Conservation (phyloP, 257 asterid species). For the Solanum chiquidenum region DNA sequence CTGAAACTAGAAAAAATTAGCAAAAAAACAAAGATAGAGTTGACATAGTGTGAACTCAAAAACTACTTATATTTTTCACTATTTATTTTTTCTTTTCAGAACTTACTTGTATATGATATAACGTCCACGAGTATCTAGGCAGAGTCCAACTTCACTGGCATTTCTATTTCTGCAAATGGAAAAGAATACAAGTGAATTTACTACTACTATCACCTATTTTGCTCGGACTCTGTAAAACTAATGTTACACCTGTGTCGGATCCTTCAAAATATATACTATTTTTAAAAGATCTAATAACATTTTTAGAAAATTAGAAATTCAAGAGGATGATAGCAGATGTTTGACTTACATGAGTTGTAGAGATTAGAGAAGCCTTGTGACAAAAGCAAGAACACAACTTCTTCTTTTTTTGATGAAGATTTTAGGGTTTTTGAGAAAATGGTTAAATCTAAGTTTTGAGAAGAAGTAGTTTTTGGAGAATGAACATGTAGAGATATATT, state of each 20-base stretch:
- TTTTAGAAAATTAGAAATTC: neutral
- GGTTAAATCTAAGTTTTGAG: slow-evolving; percentile 4
- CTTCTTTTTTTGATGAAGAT: neutral
- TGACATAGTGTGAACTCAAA: slow-evolving; percentile 5
- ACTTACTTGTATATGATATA: neutral
- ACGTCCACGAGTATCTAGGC: slow-evolving; percentile 6
- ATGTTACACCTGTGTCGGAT: neutral
- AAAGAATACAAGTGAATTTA: neutral
- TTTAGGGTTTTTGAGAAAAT: slow-evolving; percentile 5
- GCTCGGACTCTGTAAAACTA: neutral
- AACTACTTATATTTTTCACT: neutral
- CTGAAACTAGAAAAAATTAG: neutral
- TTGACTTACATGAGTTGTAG: neutral
- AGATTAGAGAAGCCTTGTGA: neutral
- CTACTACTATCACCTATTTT: neutral
- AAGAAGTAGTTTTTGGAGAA: neutral
- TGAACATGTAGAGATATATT: neutral
- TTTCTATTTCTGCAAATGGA: neutral
- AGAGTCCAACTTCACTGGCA: neutral
- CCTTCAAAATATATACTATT: neutral
- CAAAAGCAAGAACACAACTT: neutral
- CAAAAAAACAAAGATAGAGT: neutral
- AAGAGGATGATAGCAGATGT: neutral
- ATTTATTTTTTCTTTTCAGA: neutral
- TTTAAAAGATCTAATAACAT: neutral